These are phyloP conservation scores for Chlorella sp. DNA, from an alignment of 139 green algal species.

Conservation along the genomic window DNA sequence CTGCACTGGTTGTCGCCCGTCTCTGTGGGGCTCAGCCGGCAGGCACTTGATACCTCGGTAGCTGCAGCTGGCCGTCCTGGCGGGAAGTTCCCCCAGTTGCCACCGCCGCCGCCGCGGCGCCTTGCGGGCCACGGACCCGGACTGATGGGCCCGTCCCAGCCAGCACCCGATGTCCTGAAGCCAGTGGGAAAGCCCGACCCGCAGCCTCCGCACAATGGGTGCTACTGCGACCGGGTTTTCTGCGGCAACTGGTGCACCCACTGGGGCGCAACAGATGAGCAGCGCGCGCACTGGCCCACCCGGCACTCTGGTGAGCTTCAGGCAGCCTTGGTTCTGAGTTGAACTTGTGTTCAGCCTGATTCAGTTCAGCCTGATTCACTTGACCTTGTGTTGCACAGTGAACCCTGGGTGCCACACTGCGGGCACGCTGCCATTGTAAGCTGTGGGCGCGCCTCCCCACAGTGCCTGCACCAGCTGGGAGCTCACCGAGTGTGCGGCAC, in stretches of 20 bases:
- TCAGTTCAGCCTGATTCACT: no score
- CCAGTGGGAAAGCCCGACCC: no score
- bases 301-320: constrained; percentile 35
- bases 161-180: not conserved
- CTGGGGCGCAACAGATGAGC: constrained; percentile 31
- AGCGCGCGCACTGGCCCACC: constrained; percentile 15
- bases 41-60: no score
- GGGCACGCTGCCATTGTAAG: not conserved
- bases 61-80: no score
- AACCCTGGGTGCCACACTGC: not conserved
- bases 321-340: not conserved
- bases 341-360: not conserved
- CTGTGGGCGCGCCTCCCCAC: no score
- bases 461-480: no score
- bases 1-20: no score
- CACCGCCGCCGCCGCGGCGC: not conserved
- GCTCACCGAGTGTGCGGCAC: not conserved
- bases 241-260: constrained; percentile 23
- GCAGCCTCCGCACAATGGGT: not conserved
- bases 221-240: not conserved
- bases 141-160: no score
- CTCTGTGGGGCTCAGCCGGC: no score
- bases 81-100: no score
- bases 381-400: not conserved
- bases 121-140: not conserved